Conservation (phyloP, 164 flowering plant species). For the Magnolia officinalis region DNA sequence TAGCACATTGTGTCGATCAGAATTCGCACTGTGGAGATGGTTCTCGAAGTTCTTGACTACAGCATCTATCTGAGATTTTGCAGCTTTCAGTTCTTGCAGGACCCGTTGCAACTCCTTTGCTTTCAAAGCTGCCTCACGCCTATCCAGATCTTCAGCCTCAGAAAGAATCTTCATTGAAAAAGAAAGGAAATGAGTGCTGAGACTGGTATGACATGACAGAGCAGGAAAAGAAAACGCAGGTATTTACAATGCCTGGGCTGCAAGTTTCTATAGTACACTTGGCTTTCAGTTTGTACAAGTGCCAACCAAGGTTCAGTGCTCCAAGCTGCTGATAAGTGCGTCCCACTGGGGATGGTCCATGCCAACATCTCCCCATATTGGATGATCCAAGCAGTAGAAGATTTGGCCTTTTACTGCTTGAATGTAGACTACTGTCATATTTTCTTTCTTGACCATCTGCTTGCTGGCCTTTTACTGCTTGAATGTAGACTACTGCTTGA, state of each 20-base stretch:
- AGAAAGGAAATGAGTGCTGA: not conserved
- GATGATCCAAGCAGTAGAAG: too few relatives aligned
- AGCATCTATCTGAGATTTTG: constrained; percentile 49
- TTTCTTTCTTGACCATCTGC: too few relatives aligned
- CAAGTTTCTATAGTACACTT: too few relatives aligned
- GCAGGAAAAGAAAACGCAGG: not conserved
- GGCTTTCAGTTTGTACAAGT: too few relatives aligned
- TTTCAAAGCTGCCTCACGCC: constrained; percentile 58
- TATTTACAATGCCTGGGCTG: not conserved
- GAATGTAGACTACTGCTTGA: too few relatives aligned
- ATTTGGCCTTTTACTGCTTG: too few relatives aligned
- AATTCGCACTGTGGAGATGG: constrained; percentile 35
- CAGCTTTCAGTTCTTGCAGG: constrained; percentile 45
- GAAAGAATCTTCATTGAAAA: constrained; percentile 44
- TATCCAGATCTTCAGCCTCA: constrained; percentile 72
- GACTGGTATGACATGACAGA: not conserved
- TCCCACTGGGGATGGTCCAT: too few relatives aligned
- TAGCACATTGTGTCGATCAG: constrained; percentile 47
- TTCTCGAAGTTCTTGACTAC: constrained; percentile 57
- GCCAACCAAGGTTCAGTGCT: too few relatives aligned
- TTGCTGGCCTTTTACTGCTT: too few relatives aligned
- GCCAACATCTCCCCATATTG: too few relatives aligned
- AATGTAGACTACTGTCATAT: too few relatives aligned
- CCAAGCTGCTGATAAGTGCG: too few relatives aligned
- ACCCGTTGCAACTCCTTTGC: constrained; percentile 48